Evolutionary conservation across 768 basidiomycete genomes (phyloP), one percentile per base, ranked within the genome.

Genomic region (Rhizopogon rudus): DNA sequence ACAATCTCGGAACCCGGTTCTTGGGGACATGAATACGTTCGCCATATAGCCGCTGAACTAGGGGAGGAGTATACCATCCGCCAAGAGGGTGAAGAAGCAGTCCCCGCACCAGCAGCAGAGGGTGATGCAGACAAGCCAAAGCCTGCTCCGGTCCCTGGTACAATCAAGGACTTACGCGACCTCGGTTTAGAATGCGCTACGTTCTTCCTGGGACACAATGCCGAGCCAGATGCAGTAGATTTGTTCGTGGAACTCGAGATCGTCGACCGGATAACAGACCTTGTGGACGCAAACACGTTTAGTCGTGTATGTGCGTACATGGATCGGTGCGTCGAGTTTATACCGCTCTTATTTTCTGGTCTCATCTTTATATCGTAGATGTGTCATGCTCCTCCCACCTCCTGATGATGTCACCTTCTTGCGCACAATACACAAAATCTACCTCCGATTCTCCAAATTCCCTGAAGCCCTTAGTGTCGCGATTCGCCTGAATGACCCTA

Each of bases 1-100:
- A 82, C 84, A 3, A 81, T 91, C 20, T 79, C 88, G 3, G 91
- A 93, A 61, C 95, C 97, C 0, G 95, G 96, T n/a, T 81, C 86
- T 33, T 99, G 97, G 97, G 97, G 97, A 3, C 95, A 99, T 68
- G 97, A 99, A 77, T 99, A 99, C 66, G 92, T 98, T 52, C 87
- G 96, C 35, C 96, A 99, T 68, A 82, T 99, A 44, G 92, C 97
- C 10, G 88, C 96, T 2, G 97, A 99, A 67, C 85, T 99, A 7
- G 94, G 94, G 6, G 92, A 98, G 67, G 97, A 98, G 67, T 98
- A 87, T 66, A 81, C 76, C 25, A 67, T 77, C 46, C 85, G 91
- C n/a, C 83, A 84, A 57, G 80, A 84, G 58, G 81, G 78, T 28
- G 75, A 75, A 48, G 71, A 71, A 12, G 65, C 57, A 39, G 63